Evolutionary conservation across 495 filamentous ascomycete species (phyloP).

Genomic region (Hypoxylon subgilvum): DNA sequence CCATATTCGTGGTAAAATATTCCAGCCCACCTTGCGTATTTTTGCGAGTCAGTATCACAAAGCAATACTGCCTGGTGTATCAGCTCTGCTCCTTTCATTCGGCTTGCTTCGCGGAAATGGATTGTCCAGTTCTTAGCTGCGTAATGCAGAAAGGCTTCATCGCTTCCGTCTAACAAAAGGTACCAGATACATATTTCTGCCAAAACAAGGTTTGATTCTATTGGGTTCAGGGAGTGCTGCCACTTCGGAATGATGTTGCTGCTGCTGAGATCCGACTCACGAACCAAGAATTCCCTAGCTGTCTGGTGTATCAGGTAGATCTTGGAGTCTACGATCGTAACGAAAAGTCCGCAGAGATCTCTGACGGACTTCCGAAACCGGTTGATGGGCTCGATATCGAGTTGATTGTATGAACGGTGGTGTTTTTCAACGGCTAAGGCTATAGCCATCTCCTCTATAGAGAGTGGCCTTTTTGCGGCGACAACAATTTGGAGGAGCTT

Average conservation of each 20-base stretch:
- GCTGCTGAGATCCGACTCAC: neutral
- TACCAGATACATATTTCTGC: conserved; percentile 45
- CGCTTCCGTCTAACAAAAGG: conserved; percentile 26
- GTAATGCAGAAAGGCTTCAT: conserved; percentile 41
- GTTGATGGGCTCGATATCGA: conserved; percentile 28
- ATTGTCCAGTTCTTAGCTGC: conserved; percentile 41
- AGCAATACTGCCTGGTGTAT: neutral
- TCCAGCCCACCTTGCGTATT: neutral
- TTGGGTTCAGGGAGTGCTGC: conserved; percentile 32
- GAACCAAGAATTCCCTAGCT: conserved; percentile 48
- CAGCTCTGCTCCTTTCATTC: neutral
- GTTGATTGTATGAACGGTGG: conserved; percentile 29
- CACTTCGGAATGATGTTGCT: conserved; percentile 23
- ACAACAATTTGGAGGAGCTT: conserved; percentile 49
- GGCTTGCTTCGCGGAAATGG: conserved; percentile 33
- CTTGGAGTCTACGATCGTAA: conserved; percentile 42
- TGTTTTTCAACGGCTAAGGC: conserved; percentile 41
- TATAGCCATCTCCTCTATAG: conserved; percentile 48
- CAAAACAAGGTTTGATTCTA: conserved; percentile 41
- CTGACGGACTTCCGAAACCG: conserved; percentile 37
- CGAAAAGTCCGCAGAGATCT: conserved; percentile 50
- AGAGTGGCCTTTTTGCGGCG: conserved; percentile 48
- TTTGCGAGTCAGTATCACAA: neutral
- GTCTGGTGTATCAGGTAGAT: conserved; percentile 56
- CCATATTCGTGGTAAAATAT: neutral